Conservation (phyloP, 768 basidiomycete species). For the Tylopilus vinaceipallidus region DNA sequence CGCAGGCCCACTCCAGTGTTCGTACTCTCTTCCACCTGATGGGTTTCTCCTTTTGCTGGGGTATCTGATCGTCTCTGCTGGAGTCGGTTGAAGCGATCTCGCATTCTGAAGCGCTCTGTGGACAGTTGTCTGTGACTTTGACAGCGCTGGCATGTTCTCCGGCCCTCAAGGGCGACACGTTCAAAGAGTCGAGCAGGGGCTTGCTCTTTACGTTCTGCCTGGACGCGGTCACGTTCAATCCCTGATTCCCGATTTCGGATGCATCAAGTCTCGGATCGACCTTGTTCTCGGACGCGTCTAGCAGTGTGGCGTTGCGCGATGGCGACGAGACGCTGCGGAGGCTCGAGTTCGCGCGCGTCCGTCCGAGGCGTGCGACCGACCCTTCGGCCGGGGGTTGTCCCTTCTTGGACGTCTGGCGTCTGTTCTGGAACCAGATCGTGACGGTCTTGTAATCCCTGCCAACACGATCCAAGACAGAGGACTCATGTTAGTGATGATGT, state of each 20-base stretch:
- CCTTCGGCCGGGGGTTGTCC: slow-evolving; percentile 8
- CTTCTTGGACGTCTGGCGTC: slow-evolving; percentile 54
- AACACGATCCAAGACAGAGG: too few species aligned
- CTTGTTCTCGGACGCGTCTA: neutral
- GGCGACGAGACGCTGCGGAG: slow-evolving; percentile 32
- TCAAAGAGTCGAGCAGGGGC: slow-evolving; percentile 22
- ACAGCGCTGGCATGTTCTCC: slow-evolving; percentile 1
- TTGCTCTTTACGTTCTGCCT: slow-evolving; percentile 16
- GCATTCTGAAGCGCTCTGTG: slow-evolving; percentile 1
- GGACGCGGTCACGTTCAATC: slow-evolving; percentile 6
- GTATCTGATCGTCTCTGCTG: neutral
- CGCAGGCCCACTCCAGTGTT: slow-evolving; percentile 47
- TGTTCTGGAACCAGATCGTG: slow-evolving; percentile 85
- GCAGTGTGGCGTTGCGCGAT: slow-evolving; percentile 26
- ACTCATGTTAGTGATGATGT: too few species aligned
- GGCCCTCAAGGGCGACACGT: slow-evolving; percentile 10
- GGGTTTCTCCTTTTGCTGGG: slow-evolving; percentile 4
- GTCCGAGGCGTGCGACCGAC: neutral
- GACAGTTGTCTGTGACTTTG: neutral
- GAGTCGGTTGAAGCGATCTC: slow-evolving; percentile 1
- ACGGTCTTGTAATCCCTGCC: slow-evolving; percentile 44
- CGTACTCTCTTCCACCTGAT: slow-evolving; percentile 23
- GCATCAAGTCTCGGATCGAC: too few species aligned
- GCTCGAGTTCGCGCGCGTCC: slow-evolving; percentile 17
- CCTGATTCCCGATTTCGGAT: too few species aligned